Evolutionary conservation across 2,329 filamentous ascomycete species (phyloP).

Genomic region (Paramyrothecium sp.): DNA sequence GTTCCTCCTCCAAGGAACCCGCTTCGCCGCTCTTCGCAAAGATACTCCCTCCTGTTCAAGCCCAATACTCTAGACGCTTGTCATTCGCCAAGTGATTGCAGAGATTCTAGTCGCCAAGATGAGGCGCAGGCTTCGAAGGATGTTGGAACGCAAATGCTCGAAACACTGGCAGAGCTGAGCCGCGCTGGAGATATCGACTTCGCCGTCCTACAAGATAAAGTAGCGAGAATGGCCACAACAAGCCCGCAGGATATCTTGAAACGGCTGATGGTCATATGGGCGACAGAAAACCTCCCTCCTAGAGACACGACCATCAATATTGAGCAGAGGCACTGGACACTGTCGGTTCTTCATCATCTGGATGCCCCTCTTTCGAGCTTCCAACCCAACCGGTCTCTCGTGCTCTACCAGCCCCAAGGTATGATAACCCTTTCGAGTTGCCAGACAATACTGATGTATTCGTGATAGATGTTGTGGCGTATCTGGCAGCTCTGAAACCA

Average conservation of each 20-base stretch:
- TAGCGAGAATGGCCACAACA: conserved; percentile 16
- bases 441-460: background rate
- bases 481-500: conserved; percentile 43
- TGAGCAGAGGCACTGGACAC: conserved; percentile 59
- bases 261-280: conserved; percentile 43
- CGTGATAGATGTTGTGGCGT: conserved; percentile 45
- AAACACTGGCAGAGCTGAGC: background rate
- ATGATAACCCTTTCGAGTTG: conserved; percentile 2
- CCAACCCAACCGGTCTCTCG: conserved; percentile 31
- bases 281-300: conserved; percentile 7
- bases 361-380: conserved; percentile 28
- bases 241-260: conserved; percentile 44
- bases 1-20: conserved; percentile 7
- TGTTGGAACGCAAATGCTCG: too few species aligned
- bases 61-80: conserved; percentile 40
- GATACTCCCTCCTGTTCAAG: conserved; percentile 21
- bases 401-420: conserved; percentile 53
- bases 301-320: conserved; percentile 36
- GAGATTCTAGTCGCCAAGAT: conserved; percentile 24
- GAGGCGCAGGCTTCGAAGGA: background rate
- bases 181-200: background rate
- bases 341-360: conserved; percentile 52
- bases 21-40: conserved; percentile 6
- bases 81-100: conserved; percentile 42
- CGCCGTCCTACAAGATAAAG: conserved; percentile 9